These are phyloP conservation scores for Plasmodium coatneyi DNA, from an alignment of 169 alveolate species.

Conservation along the genomic window DNA sequence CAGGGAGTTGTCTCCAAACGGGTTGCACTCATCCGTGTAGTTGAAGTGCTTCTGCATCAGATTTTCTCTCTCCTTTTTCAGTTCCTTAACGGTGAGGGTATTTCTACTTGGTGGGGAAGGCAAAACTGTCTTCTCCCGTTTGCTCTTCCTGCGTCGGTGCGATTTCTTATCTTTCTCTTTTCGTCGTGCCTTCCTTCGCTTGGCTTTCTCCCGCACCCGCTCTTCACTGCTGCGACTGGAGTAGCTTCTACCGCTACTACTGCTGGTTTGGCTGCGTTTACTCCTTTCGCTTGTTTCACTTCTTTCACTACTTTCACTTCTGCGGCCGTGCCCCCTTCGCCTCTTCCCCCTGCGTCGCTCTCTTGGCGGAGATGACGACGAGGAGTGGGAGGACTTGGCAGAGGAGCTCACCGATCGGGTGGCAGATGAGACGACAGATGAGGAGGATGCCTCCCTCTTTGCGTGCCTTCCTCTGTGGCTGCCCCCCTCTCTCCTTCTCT, in stretches of 20 bases:
- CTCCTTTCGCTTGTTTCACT: not conserved
- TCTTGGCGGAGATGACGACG: not conserved
- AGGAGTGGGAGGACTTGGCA: not conserved
- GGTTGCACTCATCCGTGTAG: conserved; percentile 87
- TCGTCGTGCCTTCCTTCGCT: not conserved
- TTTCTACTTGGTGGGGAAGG: not conserved
- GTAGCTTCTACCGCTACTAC: not conserved
- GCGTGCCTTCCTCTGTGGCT: not conserved
- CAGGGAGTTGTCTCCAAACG: conserved; percentile 86
- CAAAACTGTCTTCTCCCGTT: not conserved
- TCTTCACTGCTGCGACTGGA: not conserved
- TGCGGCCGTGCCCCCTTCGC: not conserved
- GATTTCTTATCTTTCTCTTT: not conserved
- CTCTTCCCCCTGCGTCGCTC: not conserved
- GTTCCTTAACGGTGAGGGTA: conserved; percentile 39
- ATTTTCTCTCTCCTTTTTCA: conserved; percentile 57
- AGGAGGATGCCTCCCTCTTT: not conserved
- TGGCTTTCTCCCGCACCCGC: not conserved
- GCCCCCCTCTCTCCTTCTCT: not conserved
- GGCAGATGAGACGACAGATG: not conserved
- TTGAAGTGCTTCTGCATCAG: conserved; percentile 78
- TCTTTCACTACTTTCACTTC: not conserved
- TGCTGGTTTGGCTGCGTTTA: not conserved
- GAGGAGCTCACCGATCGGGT: not conserved
- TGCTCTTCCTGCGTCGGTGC: not conserved